Evolutionary conservation across 352 stramenopile species (phyloP).

Genomic region (Globisporangium ultimum): DNA sequence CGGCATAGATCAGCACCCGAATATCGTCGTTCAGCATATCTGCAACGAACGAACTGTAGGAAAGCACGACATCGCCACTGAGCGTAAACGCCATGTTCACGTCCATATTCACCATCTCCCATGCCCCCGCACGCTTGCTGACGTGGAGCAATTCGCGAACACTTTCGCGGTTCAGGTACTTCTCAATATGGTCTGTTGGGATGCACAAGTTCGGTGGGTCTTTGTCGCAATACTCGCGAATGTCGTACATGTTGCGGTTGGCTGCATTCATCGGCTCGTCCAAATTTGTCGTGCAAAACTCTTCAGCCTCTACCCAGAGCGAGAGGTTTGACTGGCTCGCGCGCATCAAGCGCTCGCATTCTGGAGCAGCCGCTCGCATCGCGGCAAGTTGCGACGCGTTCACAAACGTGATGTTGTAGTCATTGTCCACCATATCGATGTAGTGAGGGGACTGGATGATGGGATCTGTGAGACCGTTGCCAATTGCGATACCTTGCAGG

Average conservation of each 20-base stretch:
- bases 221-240: slow-evolving; percentile 21
- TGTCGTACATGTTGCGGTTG: slow-evolving; percentile 58
- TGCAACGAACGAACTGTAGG: slow-evolving; percentile 80
- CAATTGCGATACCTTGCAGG: slow-evolving; percentile 34
- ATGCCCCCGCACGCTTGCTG: background rate
- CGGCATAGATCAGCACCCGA: slow-evolving; percentile 90
- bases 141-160: slow-evolving; percentile 1
- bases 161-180: background rate
- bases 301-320: background rate
- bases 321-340: background rate
- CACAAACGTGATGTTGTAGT: slow-evolving; percentile 33
- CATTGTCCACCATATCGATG: slow-evolving; percentile 34
- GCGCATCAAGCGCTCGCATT: slow-evolving; percentile 10
- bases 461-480: slow-evolving; percentile 20
- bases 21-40: slow-evolving; percentile 58
- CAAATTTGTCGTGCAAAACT: background rate
- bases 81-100: slow-evolving; percentile 32
- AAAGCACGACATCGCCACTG: slow-evolving; percentile 64
- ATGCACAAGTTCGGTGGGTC: too few relatives aligned
- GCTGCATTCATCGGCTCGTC: background rate
- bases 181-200: too few relatives aligned
- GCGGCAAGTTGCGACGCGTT: slow-evolving; percentile 7
- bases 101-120: slow-evolving; percentile 5
- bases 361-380: slow-evolving; percentile 15
- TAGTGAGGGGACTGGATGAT: slow-evolving; percentile 18